phyloP scores from a whole-genome alignment of 2,329 filamentous ascomycete genomes.

The Gremmenia infestans region DNA sequence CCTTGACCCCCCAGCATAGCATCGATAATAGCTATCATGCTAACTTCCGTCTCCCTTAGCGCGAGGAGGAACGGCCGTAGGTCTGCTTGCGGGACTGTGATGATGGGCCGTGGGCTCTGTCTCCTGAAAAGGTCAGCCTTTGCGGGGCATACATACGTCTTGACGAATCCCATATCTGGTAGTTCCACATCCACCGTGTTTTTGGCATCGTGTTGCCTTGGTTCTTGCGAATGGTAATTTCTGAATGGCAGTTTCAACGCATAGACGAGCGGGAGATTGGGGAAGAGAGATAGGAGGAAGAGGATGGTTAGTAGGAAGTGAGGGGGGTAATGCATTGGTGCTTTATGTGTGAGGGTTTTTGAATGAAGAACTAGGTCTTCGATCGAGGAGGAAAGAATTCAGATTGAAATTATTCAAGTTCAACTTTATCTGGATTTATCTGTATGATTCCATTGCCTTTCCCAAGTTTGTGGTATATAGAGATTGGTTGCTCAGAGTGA shows the following conservation, averaged over 20 bases:
- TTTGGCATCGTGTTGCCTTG: neutral
- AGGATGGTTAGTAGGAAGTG: neutral
- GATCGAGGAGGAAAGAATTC: neutral
- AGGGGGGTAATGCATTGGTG: neutral
- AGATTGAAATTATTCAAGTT: neutral
- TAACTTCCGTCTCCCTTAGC: constrained; percentile 1
- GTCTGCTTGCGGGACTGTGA: constrained; percentile 6
- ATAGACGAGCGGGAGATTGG: neutral
- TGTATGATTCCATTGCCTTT: neutral
- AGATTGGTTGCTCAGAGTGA: neutral
- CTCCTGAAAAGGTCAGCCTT: constrained; percentile 8
- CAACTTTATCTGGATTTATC: neutral
- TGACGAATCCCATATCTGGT: constrained; percentile 5
- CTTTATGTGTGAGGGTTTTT: neutral
- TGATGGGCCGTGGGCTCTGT: constrained; percentile 1
- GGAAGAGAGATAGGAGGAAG: neutral
- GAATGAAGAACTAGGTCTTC: neutral
- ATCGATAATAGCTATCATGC: neutral
- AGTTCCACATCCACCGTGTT: neutral
- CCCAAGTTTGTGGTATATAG: neutral
- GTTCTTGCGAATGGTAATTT: neutral
- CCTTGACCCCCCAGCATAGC: neutral
- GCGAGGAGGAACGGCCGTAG: constrained; percentile 4
- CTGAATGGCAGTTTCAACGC: constrained; percentile 2
- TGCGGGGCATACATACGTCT: constrained; percentile 16